phyloP scores from a whole-genome alignment of 2,329 filamentous ascomycete genomes.

The Ceratocystis eucalypticola region DNA sequence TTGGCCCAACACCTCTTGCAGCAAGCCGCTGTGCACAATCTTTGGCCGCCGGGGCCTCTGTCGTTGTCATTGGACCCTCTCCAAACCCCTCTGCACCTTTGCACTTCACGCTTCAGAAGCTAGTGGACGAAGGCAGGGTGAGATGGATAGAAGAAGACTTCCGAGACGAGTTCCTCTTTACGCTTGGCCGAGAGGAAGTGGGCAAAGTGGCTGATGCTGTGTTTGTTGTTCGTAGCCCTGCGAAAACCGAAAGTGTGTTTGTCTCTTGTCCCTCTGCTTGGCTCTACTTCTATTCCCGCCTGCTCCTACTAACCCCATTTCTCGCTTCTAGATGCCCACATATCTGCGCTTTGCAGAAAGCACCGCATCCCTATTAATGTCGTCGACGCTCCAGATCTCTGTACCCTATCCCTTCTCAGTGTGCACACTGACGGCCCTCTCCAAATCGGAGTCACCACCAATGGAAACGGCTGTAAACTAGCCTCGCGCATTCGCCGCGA shows the following conservation, averaged over 20 bases:
- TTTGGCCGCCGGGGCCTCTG: slow-evolving; percentile 65
- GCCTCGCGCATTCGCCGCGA: slow-evolving; percentile 80
- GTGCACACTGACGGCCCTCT: slow-evolving; percentile 82
- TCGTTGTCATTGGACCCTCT: slow-evolving; percentile 53
- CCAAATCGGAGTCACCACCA: slow-evolving; percentile 91
- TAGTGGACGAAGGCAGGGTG: slow-evolving; percentile 52
- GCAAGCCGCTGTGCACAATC: slow-evolving; percentile 68
- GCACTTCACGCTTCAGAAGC: slow-evolving; percentile 45
- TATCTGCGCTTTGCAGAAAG: slow-evolving; percentile 61
- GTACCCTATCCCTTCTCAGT: slow-evolving; percentile 78
- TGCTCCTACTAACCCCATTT: neutral
- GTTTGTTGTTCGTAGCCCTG: slow-evolving; percentile 52
- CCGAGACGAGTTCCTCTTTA: slow-evolving; percentile 55
- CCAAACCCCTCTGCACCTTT: slow-evolving; percentile 44
- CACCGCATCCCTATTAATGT: slow-evolving; percentile 88
- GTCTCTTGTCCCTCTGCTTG: neutral
- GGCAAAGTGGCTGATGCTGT: slow-evolving; percentile 74
- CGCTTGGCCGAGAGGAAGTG: slow-evolving; percentile 67
- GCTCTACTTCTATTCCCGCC: neutral
- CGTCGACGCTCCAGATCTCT: slow-evolving; percentile 71
- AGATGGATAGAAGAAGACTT: slow-evolving; percentile 55
- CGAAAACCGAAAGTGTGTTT: neutral
- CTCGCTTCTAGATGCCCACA: slow-evolving; percentile 39
- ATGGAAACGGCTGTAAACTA: slow-evolving; percentile 86
- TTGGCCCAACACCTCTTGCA: slow-evolving; percentile 81